Evolutionary conservation across 2,329 filamentous ascomycete species (phyloP), one percentile per base, ranked within the genome.

Genomic region (Beauveria brongniartii): DNA sequence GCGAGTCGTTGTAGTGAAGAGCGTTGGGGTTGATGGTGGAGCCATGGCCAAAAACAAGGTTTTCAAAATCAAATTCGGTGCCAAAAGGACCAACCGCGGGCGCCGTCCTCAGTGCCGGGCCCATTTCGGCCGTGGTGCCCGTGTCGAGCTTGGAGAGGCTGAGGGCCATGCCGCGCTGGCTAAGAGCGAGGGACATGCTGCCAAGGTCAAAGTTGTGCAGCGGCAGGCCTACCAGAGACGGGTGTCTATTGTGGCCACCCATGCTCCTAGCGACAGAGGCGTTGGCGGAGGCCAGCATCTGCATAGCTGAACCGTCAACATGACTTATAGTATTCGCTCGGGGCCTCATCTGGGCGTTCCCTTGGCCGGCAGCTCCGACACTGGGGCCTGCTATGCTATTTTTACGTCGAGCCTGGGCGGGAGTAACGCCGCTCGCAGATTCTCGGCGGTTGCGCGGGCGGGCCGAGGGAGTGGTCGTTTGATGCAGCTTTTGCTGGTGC

Each of bases 401-500:
- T 79, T 97, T 97, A 63, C 94, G 89, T 63, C 92, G 84, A 66
- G 86, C 88, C 65, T 87, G 80, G 37, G 82, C 83, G 16, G 84
- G 83, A 7, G 83, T 80, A 9, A 87, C 85, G 63, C 88, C 84
- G 59, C 89, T 91, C 63, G 89, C 89, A 74, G 94, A 97, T 77
- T 97, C 94, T 65, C 94, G 85, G 66, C 93, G 89, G 67, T 91
- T 92, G 68, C 92, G 86, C 51, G 92, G 92, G 63, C 92, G 86
- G 51, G 92, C 88, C 6, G 92, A 92, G 6, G 94, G 90, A 0
- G 92, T 92, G 14, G 91, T 90, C 28, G 91, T 91, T 81, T 96
- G 91, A 73, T 99, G 94, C 53, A 99, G 83, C 80, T 99, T 99
- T 80, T 99, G 94, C 81, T 99, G 94, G 76, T 99, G 94, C 63